Evolutionary conservation across 768 basidiomycete genomes (phyloP), one percentile per base, ranked within the genome.

Genomic region (Pleurotus eryngii): DNA sequence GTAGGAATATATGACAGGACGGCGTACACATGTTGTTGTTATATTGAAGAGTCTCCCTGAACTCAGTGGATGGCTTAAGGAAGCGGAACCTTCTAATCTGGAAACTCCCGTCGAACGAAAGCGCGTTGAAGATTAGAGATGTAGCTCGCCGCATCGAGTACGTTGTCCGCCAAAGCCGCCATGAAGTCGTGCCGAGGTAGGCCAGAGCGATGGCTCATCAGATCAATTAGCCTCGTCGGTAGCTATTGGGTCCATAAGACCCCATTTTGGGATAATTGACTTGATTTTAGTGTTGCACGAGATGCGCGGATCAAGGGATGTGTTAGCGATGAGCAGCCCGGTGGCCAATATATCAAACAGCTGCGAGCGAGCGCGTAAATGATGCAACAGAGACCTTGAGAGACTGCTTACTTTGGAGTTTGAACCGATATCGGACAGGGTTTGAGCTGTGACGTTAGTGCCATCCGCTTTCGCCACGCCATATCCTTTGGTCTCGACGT

Each of bases 151-250:
- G n/a, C 9, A 6, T 30, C 15, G 4, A 37, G 26, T 4, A 50
- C 49, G 9, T 50, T 11, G 27, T 30, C 30, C 1, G n/a, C 5
- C 30, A 20, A 6, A 1, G 30, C 3, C 7, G 30, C 8, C n/a
- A 37, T n/a, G 4, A 59, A 45, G 39, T 67, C 66, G 40, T 68
- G 67, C 3, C 62, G 61, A 35, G 69, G 66, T 11, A 65, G 30
- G 3, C 66, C 67, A 37, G 69, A 67, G 47, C 66, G 66, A 39
- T 70, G 69, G 57, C 62, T 65, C 65, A 68, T 65, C 4, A 65
- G 51, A 50, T 70, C 69, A 30, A 64, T 48, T 57, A 14, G 55
- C 62, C 27, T 61, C 57, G 24, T 57, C 42, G 3, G 60, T 59
- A 1, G 65, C 65, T 24, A 65, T 30, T 3, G 63, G 62, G 46